phyloP scores from a whole-genome alignment of 1,139 yeast genomes.

The Pneumocystis canis region DNA sequence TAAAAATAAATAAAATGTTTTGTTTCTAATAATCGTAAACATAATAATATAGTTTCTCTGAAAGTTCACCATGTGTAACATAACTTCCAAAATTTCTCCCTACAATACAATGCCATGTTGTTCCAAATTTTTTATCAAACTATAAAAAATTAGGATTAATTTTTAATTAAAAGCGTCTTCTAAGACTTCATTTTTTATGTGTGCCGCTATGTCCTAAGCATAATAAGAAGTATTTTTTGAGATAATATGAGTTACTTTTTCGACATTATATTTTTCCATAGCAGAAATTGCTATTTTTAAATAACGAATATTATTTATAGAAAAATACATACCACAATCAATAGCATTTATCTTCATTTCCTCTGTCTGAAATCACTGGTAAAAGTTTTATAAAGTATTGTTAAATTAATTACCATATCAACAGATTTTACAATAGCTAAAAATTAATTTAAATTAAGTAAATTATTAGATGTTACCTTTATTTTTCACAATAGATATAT shows the following conservation, averaged over 20 bases:
- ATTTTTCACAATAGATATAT: background rate
- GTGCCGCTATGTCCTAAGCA: constrained; percentile 64
- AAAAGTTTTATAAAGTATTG: background rate
- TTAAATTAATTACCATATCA: constrained; percentile 27
- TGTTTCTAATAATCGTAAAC: constrained; percentile 23
- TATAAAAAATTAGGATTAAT: constrained; percentile 4
- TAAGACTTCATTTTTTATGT: constrained; percentile 49
- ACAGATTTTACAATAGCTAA: constrained; percentile 30
- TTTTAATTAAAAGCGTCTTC: background rate
- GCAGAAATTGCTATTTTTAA: constrained; percentile 45
- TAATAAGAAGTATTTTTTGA: constrained; percentile 26
- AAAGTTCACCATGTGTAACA: constrained; percentile 57
- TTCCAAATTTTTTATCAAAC: constrained; percentile 50
- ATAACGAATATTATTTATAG: constrained; percentile 32
- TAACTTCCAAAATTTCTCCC: constrained; percentile 88
- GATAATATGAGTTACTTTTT: constrained; percentile 21
- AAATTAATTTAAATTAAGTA: background rate
- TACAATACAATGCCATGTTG: constrained; percentile 90
- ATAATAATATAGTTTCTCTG: background rate
- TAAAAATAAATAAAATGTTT: constrained; percentile 77
- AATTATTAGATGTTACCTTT: background rate
- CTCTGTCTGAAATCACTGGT: constrained; percentile 17
- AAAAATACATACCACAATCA: constrained; percentile 20
- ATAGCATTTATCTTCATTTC: constrained; percentile 24
- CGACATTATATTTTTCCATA: constrained; percentile 40